Conservation (phyloP, 805 yeast genomes). For the Kodamaea sagamina region DNA sequence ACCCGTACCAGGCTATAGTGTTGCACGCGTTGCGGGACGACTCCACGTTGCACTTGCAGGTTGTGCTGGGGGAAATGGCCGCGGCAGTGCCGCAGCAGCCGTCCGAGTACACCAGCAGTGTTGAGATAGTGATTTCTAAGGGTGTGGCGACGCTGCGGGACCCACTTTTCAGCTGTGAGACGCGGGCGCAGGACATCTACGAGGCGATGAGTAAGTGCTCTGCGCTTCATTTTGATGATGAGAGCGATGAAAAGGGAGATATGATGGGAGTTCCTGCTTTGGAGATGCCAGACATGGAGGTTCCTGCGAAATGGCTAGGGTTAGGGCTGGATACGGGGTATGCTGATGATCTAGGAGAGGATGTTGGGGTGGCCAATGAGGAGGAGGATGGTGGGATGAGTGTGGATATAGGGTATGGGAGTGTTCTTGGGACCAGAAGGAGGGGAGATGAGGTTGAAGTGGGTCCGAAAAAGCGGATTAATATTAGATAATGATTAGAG, state of each 20-base stretch:
- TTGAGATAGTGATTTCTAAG: conserved; percentile 20
- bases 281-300: conserved; percentile 19
- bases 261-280: conserved; percentile 12
- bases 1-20: conserved; percentile 36
- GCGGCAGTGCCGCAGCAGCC: conserved; percentile 13
- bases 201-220: conserved; percentile 41
- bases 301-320: conserved; percentile 28
- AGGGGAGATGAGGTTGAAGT: conserved; percentile 24
- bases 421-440: conserved; percentile 37
- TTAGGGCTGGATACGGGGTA: conserved; percentile 28
- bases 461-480: conserved; percentile 15
- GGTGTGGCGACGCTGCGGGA: conserved; percentile 6
- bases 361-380: conserved; percentile 6
- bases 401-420: conserved; percentile 41
- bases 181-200: conserved; percentile 24
- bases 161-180: conserved; percentile 16
- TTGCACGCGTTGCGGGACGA: conserved; percentile 34
- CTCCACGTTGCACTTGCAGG: conserved; percentile 34
- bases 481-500: neutral
- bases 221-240: conserved; percentile 37
- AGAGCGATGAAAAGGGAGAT: conserved; percentile 16
- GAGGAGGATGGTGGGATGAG: conserved; percentile 36
- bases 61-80: conserved; percentile 25
- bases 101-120: conserved; percentile 23
- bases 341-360: conserved; percentile 39